Conservation (phyloP, 345 rosid species). For the Rhodamnia argentea region DNA sequence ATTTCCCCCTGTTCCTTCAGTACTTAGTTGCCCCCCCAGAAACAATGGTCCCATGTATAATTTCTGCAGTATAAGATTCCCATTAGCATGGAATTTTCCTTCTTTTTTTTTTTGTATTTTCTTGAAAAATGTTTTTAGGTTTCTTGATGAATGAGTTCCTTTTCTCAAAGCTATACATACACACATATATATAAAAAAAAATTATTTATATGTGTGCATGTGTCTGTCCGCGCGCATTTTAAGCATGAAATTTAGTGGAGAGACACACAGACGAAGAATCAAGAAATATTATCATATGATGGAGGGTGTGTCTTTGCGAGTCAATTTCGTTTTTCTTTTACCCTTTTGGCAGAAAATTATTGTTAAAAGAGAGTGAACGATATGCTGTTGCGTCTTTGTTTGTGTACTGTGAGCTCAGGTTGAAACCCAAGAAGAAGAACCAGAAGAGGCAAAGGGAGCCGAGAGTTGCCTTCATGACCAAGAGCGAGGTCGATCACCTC, state of each 20-base stretch:
- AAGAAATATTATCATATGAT: background rate
- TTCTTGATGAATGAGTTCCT: background rate
- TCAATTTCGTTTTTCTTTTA: background rate
- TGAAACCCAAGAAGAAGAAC: constrained; percentile 82
- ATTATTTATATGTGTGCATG: background rate
- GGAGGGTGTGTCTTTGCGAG: background rate
- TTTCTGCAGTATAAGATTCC: background rate
- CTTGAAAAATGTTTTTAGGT: background rate
- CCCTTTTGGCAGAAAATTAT: too few species aligned
- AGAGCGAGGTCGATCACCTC: constrained; percentile 90
- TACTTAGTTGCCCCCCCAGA: background rate
- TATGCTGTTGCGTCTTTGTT: background rate
- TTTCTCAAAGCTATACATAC: background rate
- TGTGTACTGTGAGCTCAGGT: constrained; percentile 33
- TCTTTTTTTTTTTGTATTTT: background rate
- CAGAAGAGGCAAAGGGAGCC: constrained; percentile 75
- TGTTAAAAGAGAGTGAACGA: background rate
- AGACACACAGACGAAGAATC: background rate
- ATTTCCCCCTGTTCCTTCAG: background rate
- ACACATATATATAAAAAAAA: background rate
- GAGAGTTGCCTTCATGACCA: constrained; percentile 91
- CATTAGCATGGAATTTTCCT: background rate
- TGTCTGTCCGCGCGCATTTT: background rate
- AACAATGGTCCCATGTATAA: background rate
- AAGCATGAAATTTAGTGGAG: constrained; percentile 3